phyloP scores from a whole-genome alignment of 179 eudicot species.

The Silene coronaria region DNA sequence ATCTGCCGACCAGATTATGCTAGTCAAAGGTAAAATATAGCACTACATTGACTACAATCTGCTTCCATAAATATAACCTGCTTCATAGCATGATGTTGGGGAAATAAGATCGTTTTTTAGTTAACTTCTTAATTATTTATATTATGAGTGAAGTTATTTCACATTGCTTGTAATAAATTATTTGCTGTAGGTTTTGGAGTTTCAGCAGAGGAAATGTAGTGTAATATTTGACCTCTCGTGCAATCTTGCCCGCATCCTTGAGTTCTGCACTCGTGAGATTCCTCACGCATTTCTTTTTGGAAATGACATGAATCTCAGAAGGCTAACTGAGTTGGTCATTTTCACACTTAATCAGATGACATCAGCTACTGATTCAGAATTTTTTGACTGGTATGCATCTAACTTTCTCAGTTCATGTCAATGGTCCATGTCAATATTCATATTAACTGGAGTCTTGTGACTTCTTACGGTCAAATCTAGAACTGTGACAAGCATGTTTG shows the following conservation, averaged over 20 bases:
- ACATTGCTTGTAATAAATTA: neutral
- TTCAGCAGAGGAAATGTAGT: constrained; percentile 76
- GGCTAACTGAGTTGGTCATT: constrained; percentile 77
- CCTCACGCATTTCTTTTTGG: constrained; percentile 88
- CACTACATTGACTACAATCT: too few relatives aligned
- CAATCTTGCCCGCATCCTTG: constrained; percentile 90
- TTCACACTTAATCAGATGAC: constrained; percentile 74
- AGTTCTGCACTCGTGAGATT: constrained; percentile 73
- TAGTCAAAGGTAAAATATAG: too few relatives aligned
- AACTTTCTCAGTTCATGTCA: constrained; percentile 1
- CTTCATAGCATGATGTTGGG: neutral
- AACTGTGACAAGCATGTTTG: neutral
- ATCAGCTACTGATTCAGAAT: constrained; percentile 61
- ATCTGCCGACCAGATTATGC: too few relatives aligned
- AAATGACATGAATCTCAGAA: constrained; percentile 69
- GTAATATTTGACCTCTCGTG: constrained; percentile 86
- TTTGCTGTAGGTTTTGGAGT: constrained; percentile 54
- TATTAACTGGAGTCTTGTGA: constrained; percentile 4
- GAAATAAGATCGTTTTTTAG: neutral
- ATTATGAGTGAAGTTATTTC: neutral
- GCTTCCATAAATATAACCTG: neutral
- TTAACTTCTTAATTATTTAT: neutral
- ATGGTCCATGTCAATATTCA: neutral
- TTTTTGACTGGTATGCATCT: constrained; percentile 63
- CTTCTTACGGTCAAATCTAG: neutral